Base-by-base conservation (phyloP, 2,329 filamentous ascomycete genomes). In the Aureobasidium lini region DNA sequence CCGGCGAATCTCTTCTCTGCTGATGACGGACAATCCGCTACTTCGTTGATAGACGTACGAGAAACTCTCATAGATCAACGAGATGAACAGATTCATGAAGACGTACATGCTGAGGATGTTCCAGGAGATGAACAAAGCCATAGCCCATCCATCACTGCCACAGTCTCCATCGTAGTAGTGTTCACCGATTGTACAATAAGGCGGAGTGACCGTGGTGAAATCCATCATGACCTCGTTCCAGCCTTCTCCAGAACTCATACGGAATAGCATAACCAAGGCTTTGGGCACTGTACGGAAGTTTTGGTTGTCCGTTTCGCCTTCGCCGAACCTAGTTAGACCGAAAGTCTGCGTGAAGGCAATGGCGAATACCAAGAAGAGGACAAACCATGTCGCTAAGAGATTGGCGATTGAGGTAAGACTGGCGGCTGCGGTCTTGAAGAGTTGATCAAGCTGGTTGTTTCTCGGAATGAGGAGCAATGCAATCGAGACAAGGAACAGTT, bases 51-150 rank as follows among this genome's bases (percentile, higher is more conserved):
- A 99, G 64, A 99, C 94, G 69, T 99, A 99, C 72, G 91, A 96
- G 80, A 99, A 99, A 75, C 92, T 97, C 77, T 99, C 94, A 76
- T 95, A 99, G 66, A 99, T 99, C 71, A 99, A 85, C 50, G 94
- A 99, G 61, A 99, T 93, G 73, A 99, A 99, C 70, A 99, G 77
- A 69, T 93, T 96, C 70, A 97, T 93, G 69, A 99, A 99, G 68
- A 99, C 95, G 76, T 99, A 99, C 94, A 99, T 99, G 88, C 93
- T 97, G 74, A 99, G 82, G 68, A 99, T 93, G 77, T 99, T 99
- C 94, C 94, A 99, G 4, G 88, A 84, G 60, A 97, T 91, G 77
- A 99, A 99, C 9, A 99, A 79, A 36, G 86, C 84, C 54, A 91
- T 82, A 7, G 94, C 91, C 91, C 94, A 99, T 40, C 85, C 82